These are phyloP conservation scores for Fomitopsis betulina DNA, from an alignment of 1,284 basidiomycete genomes.

Conservation along the genomic window DNA sequence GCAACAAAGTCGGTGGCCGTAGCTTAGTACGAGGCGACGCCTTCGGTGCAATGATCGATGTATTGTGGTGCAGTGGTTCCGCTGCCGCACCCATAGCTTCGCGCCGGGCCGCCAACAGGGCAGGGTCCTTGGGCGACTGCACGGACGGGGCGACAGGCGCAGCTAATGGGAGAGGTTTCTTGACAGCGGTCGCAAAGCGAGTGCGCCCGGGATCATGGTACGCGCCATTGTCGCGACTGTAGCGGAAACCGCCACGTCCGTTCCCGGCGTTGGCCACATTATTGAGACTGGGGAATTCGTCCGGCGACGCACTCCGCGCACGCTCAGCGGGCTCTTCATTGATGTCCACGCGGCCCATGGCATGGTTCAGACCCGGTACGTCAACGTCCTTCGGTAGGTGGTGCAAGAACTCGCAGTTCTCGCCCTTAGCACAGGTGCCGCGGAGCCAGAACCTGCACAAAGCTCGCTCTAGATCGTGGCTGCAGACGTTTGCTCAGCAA, in stretches of 20 bases:
- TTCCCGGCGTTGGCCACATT: constrained; percentile 35
- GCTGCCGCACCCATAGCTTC: constrained; percentile 54
- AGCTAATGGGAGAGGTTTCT: constrained; percentile 44
- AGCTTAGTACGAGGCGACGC: constrained; percentile 82
- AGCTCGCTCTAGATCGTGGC: constrained; percentile 89
- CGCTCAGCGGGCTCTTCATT: constrained; percentile 39
- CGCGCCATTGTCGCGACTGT: constrained; percentile 35
- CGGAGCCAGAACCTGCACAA: constrained; percentile 97
- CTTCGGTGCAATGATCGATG: constrained; percentile 75
- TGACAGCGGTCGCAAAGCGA: constrained; percentile 80
- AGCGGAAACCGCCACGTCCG: constrained; percentile 36
- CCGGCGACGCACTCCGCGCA: constrained; percentile 44
- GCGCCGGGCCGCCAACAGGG: constrained; percentile 40
- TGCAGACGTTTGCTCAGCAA: constrained; percentile 25
- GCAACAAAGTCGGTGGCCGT: constrained; percentile 78
- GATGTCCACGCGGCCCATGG: constrained; percentile 68
- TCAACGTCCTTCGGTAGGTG: constrained; percentile 81
- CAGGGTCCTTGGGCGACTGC: constrained; percentile 31
- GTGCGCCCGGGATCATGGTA: constrained; percentile 76
- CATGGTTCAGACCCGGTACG: constrained; percentile 58
- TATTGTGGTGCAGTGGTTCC: constrained; percentile 59
- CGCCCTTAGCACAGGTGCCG: constrained; percentile 93
- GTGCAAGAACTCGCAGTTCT: constrained; percentile 87
- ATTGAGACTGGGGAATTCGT: constrained; percentile 85
- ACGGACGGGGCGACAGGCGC: constrained; percentile 20